Base-by-base conservation (phyloP, 176 grass and related monocot genomes). In the Oryza australiensis region DNA sequence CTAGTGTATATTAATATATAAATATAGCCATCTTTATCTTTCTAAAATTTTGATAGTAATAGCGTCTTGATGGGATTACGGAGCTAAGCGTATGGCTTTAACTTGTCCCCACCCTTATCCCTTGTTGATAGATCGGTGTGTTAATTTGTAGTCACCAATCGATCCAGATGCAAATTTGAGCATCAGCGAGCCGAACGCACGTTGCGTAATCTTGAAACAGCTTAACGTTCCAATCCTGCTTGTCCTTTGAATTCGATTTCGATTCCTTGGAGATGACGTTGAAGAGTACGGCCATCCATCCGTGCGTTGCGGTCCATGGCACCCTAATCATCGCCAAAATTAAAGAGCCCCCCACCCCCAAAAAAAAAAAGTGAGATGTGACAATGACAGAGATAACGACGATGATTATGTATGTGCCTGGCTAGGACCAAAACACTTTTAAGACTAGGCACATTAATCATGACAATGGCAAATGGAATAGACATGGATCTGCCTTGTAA, bases 311-410 rank as follows among this genome's bases (percentile, higher is more conserved):
- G 23, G 67, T 70, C 37, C 35, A 49, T 4, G 14, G 7, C 9
- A 74, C 16, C 32, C 23, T 26, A 40, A 76, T 40, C 34, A 60
- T 59, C 53, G 59, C 29, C 28, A 59, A 23, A 75, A 57, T 60
- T 60, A 24, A 60, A 60, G 22, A 9, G 7, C 55, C 55, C 18
- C n/a, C n/a, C n/a, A n/a, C n/a, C n/a, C n/a, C n/a, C n/a, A 11
- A 49, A 34, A 22, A 75, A 23, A 33, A 12, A 16, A 79, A 66
- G 26, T 22, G 26, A 32, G 62, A 66, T 48, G 62, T n/a, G 37
- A 66, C 45, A 62, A 78, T 78, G 63, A 49, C n/a, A 81, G 40
- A 62, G 49, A 42, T 33, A 20, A 62, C 37, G 16, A 71, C 38
- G 1, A 40, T 10, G 38, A 40, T 40, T 34, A 34, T 34, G 33